Percentiles rank a stretch among this genome's conserved stretches.
These are phyloP conservation scores for Quercus lobata DNA, from an alignment of 331 rosid species.

Conservation along the genomic window DNA sequence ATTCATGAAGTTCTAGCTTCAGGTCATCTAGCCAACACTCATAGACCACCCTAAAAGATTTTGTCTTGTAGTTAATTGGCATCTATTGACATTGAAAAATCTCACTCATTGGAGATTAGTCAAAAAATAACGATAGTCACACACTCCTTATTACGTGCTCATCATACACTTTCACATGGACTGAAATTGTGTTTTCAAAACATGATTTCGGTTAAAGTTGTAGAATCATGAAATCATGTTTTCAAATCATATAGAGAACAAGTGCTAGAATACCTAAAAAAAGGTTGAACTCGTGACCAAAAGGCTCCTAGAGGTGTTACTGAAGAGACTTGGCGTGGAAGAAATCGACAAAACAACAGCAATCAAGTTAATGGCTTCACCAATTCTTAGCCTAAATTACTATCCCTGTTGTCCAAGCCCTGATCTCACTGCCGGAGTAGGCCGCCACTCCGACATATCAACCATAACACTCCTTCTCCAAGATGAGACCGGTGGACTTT, in stretches of 20 bases:
- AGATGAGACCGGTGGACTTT: conserved; percentile 35
- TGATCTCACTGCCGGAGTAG: conserved; percentile 21
- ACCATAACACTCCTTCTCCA: conserved; percentile 35
- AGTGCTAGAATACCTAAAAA: conserved; percentile 33
- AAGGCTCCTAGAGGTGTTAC: conserved; percentile 25
- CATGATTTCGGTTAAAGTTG: too few relatives aligned
- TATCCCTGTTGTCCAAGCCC: conserved; percentile 46
- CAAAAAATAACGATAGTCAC: too few relatives aligned
- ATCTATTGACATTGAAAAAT: too few relatives aligned
- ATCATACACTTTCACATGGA: too few relatives aligned
- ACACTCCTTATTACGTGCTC: too few relatives aligned
- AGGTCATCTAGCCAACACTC: too few relatives aligned
- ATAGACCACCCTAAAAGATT: too few relatives aligned
- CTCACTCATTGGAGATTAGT: too few relatives aligned
- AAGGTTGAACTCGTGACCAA: conserved; percentile 11
- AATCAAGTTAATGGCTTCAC: conserved; percentile 15
- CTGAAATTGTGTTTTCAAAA: too few relatives aligned
- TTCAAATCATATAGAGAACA: conserved; percentile 14
- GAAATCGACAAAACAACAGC: conserved; percentile 30
- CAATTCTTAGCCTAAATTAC: conserved; percentile 14
- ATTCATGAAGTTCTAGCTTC: too few relatives aligned
- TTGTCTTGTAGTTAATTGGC: too few relatives aligned
- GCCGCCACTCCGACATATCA: conserved; percentile 35
- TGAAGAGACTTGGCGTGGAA: conserved; percentile 23
- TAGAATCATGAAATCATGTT: too few relatives aligned